A percentile compares a stretch with the other conserved stretches of the same genome.
Evolutionary conservation across 2,329 filamentous ascomycete species (phyloP).

Genomic region (Magnaporthiopsis poae): DNA sequence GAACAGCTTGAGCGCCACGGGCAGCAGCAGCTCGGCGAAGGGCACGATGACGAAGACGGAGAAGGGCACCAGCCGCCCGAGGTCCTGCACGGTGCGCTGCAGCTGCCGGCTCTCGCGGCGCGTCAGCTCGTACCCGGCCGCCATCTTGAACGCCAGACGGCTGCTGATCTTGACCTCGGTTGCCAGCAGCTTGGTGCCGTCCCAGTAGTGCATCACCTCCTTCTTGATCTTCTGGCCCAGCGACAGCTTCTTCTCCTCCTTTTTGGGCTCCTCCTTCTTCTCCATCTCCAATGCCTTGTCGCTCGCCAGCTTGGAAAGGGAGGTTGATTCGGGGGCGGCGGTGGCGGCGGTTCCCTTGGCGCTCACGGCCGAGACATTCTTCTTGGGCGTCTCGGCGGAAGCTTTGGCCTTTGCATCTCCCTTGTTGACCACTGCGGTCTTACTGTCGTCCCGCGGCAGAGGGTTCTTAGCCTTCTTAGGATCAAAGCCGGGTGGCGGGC

Average conservation of each 20-base stretch:
- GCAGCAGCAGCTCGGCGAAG: constrained; percentile 85
- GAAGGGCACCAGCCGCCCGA: constrained; percentile 86
- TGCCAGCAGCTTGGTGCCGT: constrained; percentile 88
- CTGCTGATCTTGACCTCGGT: constrained; percentile 90
- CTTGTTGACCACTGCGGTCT: neutral
- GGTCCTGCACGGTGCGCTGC: constrained; percentile 83
- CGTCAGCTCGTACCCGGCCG: constrained; percentile 90
- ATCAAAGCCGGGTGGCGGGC: constrained; percentile 83
- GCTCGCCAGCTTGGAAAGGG: constrained; percentile 52
- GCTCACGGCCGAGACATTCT: constrained; percentile 6
- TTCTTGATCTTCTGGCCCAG: constrained; percentile 89
- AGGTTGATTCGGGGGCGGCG: constrained; percentile 27
- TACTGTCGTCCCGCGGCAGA: constrained; percentile 44
- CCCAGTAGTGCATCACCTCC: constrained; percentile 91
- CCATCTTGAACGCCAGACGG: constrained; percentile 89
- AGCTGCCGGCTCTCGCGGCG: constrained; percentile 88
- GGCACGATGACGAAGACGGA: constrained; percentile 95
- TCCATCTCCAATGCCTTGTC: constrained; percentile 52
- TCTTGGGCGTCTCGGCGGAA: neutral
- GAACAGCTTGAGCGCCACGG: constrained; percentile 86
- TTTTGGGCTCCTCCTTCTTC: constrained; percentile 50
- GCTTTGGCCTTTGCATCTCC: constrained; percentile 22
- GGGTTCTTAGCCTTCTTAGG: constrained; percentile 83
- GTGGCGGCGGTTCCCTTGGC: constrained; percentile 21
- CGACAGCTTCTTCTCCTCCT: constrained; percentile 77